phyloP scores from a whole-genome alignment of 352 stramenopile genomes.

The Pythium rishiriense region DNA sequence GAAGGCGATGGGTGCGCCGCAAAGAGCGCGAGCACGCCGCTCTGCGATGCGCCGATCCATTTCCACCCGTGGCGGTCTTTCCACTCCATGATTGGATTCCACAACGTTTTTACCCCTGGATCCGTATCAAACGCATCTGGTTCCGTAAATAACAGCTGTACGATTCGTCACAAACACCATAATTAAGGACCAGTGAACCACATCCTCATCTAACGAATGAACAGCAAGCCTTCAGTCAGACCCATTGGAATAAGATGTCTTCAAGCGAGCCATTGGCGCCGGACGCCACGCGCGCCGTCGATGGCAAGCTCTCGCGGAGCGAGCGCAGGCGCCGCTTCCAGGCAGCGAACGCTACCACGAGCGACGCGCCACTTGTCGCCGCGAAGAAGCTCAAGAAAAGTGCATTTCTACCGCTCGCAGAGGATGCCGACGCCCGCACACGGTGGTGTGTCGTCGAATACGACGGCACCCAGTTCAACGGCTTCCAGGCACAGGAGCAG shows the following conservation, averaged over 20 bases:
- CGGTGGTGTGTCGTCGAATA: constrained; percentile 65
- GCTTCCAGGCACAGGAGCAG: constrained; percentile 82
- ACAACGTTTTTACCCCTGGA: not conserved
- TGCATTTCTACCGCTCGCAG: constrained; percentile 39
- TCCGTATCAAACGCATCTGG: constrained; percentile 5
- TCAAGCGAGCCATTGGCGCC: not conserved
- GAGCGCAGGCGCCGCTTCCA: constrained; percentile 28
- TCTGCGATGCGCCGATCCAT: constrained; percentile 24
- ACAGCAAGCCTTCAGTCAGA: no score
- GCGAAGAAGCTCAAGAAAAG: constrained; percentile 31
- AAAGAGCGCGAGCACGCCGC: constrained; percentile 25
- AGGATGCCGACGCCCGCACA: constrained; percentile 8
- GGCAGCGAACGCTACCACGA: not conserved
- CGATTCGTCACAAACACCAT: no score
- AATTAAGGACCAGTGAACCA: no score
- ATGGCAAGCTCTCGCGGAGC: constrained; percentile 20
- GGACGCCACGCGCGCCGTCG: not conserved
- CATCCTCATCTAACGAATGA: not conserved
- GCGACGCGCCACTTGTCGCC: not conserved
- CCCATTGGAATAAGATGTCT: no score
- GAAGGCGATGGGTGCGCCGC: not conserved
- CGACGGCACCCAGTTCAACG: constrained; percentile 74
- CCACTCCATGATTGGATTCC: not conserved
- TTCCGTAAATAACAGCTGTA: not conserved
- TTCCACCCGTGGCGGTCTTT: constrained; percentile 20